Base-by-base conservation (phyloP, 129 eudicot genomes). In the Ambrosia trifida region DNA sequence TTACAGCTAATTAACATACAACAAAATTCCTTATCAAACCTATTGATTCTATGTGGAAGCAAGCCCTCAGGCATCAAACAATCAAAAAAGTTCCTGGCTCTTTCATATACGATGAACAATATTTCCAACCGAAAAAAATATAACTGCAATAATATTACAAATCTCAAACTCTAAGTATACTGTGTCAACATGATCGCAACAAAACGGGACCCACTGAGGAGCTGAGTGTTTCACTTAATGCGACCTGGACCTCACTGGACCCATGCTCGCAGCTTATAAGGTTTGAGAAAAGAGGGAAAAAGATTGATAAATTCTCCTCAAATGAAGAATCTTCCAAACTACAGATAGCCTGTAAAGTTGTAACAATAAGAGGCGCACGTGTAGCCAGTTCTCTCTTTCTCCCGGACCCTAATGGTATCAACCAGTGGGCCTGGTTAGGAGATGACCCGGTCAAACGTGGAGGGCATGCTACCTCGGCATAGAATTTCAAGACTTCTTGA, bases 181-280 rank as follows among this genome's bases (percentile, higher is more conserved):
- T 28, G 43, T 49, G 44, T 91, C 91, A 92, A 78, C 91, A 87
- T 17, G 84, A 86, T 12, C 85, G 78, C 47, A 94, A 79, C 74
- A 89, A 79, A 76, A 94, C 77, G 2, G 95, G 96, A 35, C 95
- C 96, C 71, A 89, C 95, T 0, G 90, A 83, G 20, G 88, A 83
- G 66, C 78, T 72, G 41, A 94, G 95, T 81, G 87, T 85, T 66
- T 89, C 87, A 52, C 96, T 87, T 63, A 94, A 78, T 17, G 98
- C 96, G 33, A 73, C 61, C 78, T 89, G 98, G 75, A 93, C 92
- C 72, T 93, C 98, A 41, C 76, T 79, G 24, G 98, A 93, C 52
- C 98, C 98, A 50, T 93, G 98, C 76, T 93, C 95, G 4, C 96
- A 93, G 19, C 90, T 85, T 44, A 93, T 89, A 83, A 93, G 76